These are phyloP conservation scores for Noccaea bulbosa DNA, from an alignment of 345 rosid genomes.

Conservation along the genomic window DNA sequence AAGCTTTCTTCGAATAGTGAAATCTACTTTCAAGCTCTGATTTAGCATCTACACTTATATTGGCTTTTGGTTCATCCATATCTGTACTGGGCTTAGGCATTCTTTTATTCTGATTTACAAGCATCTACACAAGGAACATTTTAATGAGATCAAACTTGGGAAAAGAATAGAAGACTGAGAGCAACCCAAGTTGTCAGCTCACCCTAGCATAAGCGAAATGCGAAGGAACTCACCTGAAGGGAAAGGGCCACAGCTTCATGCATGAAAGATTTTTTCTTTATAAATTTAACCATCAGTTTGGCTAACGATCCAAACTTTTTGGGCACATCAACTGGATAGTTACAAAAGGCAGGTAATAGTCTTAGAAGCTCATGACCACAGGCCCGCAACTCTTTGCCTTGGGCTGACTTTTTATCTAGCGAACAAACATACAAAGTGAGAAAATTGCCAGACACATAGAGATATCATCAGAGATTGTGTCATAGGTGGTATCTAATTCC, in stretches of 20 bases:
- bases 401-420: conserved; percentile 67
- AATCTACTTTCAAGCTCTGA: conserved; percentile 44
- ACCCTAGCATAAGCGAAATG: background rate
- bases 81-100: conserved; percentile 44
- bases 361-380: conserved; percentile 69
- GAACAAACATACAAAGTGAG: conserved; percentile 32
- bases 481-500: conserved; percentile 1
- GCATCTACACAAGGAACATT: conserved; percentile 48
- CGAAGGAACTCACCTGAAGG: conserved; percentile 58
- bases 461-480: background rate
- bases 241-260: conserved; percentile 68
- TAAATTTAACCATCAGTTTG: conserved; percentile 57
- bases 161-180: background rate
- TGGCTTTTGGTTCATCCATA: conserved; percentile 39
- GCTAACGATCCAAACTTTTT: conserved; percentile 61
- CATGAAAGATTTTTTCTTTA: conserved; percentile 68
- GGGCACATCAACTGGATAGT: conserved; percentile 66
- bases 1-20: conserved; percentile 68
- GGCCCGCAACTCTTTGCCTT: conserved; percentile 64
- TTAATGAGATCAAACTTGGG: background rate
- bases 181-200: too few relatives aligned
- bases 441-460: background rate
- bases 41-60: conserved; percentile 41
- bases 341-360: conserved; percentile 83
- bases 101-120: conserved; percentile 78